A percentile compares a stretch with the other conserved stretches of the same genome.
These are phyloP conservation scores for Globisporangium ultimum DNA, from an alignment of 352 stramenopile species.

Conservation along the genomic window DNA sequence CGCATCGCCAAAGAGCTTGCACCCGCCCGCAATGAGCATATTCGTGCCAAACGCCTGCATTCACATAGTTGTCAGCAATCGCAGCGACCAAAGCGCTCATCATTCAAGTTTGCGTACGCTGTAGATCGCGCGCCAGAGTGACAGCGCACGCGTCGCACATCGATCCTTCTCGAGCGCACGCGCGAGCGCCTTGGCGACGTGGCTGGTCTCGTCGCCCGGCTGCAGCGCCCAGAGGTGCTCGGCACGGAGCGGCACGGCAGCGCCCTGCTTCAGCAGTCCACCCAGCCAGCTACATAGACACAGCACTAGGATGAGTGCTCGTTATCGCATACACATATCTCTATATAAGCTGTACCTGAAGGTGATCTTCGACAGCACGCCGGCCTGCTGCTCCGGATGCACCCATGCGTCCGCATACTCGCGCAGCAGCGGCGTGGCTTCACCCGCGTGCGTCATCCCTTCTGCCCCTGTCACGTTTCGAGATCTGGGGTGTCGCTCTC, in stretches of 20 bases:
- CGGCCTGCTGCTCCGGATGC: no score
- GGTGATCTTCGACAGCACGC: no score
- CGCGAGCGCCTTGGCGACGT: slow-evolving; percentile 11
- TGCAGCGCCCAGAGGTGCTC: slow-evolving; percentile 41
- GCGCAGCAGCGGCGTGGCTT: no score
- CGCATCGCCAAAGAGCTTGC: slow-evolving; percentile 92
- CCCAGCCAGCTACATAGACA: slow-evolving; percentile 35
- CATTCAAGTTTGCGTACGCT: slow-evolving; percentile 11
- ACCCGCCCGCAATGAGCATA: slow-evolving; percentile 84
- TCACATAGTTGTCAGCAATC: slow-evolving; percentile 1
- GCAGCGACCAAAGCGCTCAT: no score
- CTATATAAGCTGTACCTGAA: background rate
- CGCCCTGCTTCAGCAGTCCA: slow-evolving; percentile 30
- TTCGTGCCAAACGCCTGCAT: slow-evolving; percentile 78
- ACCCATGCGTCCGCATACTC: no score
- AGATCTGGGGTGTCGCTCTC: no score
- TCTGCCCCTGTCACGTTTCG: no score
- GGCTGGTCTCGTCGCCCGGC: slow-evolving; percentile 22
- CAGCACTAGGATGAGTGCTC: background rate
- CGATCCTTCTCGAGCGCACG: slow-evolving; percentile 26
- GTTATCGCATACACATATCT: background rate
- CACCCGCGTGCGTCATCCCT: no score
- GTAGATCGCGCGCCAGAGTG: slow-evolving; percentile 44
- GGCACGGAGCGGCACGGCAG: slow-evolving; percentile 29
- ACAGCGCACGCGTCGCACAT: slow-evolving; percentile 19